Evolutionary conservation across 805 yeast species (phyloP).

Genomic region (Ogataea pignaliae): DNA sequence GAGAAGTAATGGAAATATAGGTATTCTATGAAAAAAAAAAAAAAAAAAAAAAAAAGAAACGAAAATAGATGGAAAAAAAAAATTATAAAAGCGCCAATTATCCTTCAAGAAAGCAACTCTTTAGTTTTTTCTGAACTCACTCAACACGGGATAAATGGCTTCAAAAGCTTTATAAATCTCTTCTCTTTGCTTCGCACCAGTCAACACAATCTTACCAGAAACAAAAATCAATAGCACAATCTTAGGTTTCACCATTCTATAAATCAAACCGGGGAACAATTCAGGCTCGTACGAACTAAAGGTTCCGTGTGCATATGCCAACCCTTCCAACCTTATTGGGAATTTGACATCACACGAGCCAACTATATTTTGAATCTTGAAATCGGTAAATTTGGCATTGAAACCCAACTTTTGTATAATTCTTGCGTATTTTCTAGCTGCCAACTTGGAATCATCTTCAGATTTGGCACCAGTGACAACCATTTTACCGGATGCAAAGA

Average conservation of each 20-base stretch:
- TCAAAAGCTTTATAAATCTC: constrained; percentile 98
- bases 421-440: constrained; percentile 96
- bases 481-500: constrained; percentile 98
- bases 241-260: constrained; percentile 99
- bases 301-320: constrained; percentile 97
- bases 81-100: no score
- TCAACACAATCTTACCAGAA: constrained; percentile 93
- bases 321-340: constrained; percentile 94
- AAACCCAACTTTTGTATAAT: constrained; percentile 97
- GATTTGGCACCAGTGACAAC: constrained; percentile 99
- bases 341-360: constrained; percentile 98
- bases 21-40: no score
- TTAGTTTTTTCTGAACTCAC: not conserved
- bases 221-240: constrained; percentile 94
- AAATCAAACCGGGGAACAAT: constrained; percentile 94
- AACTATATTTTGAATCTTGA: constrained; percentile 96
- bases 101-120: not conserved
- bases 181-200: constrained; percentile 98
- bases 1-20: no score
- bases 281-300: constrained; percentile 99
- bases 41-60: no score
- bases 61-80: no score
- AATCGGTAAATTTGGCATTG: constrained; percentile 96
- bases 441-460: constrained; percentile 97
- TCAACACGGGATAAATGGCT: constrained; percentile 85